Percentiles rank a stretch among this genome's conserved stretches.
phyloP scores from a whole-genome alignment of 768 basidiomycete species.

The Dioszegia crocea region DNA sequence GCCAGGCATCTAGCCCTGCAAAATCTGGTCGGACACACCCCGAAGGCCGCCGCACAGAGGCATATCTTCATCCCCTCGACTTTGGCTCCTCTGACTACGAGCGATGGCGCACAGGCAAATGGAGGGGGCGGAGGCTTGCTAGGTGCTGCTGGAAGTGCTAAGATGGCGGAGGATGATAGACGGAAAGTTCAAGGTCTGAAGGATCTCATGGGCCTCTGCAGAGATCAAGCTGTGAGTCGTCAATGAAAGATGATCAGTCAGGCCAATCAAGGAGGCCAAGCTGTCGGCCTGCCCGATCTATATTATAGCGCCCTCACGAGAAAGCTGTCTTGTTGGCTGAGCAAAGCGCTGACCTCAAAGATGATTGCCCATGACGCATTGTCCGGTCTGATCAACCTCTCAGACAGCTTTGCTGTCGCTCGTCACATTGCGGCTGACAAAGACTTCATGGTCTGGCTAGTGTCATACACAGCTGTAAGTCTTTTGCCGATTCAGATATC shows the following conservation, averaged over 20 bases:
- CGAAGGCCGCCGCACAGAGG: slow-evolving; percentile 65
- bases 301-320: background rate
- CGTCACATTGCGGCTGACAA: slow-evolving; percentile 62
- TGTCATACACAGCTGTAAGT: slow-evolving; percentile 78
- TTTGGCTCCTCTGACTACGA: slow-evolving; percentile 14
- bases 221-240: slow-evolving; percentile 71
- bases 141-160: slow-evolving; percentile 14
- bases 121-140: slow-evolving; percentile 3
- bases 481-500: background rate
- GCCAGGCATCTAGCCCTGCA: slow-evolving; percentile 80
- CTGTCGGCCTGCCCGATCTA: background rate
- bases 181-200: slow-evolving; percentile 56
- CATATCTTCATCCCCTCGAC: slow-evolving; percentile 65
- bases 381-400: slow-evolving; percentile 86
- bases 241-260: background rate
- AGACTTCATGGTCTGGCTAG: slow-evolving; percentile 71
- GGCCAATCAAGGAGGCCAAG: background rate
- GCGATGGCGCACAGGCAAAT: slow-evolving; percentile 21
- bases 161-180: slow-evolving; percentile 54
- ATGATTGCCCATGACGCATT: slow-evolving; percentile 91
- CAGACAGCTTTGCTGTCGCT: slow-evolving; percentile 71
- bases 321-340: too few relatives aligned
- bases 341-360: slow-evolving; percentile 54
- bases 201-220: slow-evolving; percentile 78
- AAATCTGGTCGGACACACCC: slow-evolving; percentile 75